phyloP scores from a whole-genome alignment of 192 early-diverging fungal genomes.

The Funneliformis geosporum region DNA sequence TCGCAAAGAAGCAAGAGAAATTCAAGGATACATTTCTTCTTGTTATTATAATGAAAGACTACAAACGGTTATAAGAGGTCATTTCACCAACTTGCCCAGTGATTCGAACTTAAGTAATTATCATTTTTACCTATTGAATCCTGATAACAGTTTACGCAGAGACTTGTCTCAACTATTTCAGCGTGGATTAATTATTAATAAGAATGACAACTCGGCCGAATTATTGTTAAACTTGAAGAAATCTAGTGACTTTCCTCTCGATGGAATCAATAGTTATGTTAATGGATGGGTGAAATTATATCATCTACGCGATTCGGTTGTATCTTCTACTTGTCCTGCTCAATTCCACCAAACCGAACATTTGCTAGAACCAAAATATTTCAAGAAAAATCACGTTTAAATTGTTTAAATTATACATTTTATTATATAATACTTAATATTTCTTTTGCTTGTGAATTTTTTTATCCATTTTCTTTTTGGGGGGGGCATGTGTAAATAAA shows the following conservation, averaged over 20 bases:
- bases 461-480: too few relatives aligned
- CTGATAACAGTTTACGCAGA: neutral
- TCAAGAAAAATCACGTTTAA: neutral
- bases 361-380: neutral
- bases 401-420: too few relatives aligned
- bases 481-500: too few relatives aligned
- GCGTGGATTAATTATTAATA: neutral
- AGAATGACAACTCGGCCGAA: neutral
- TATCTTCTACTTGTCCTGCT: neutral
- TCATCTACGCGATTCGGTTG: neutral
- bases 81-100: neutral
- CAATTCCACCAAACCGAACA: neutral
- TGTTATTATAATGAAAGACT: neutral
- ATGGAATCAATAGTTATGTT: neutral
- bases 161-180: neutral
- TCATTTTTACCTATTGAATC: slow-evolving; percentile 5
- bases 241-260: neutral
- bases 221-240: neutral
- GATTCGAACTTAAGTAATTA: neutral
- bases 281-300: slow-evolving; percentile 3
- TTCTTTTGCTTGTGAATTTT: too few relatives aligned
- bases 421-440: too few relatives aligned
- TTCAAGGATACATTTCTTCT: neutral
- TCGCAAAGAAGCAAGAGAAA: neutral
- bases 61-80: neutral